Evolutionary conservation across 805 yeast species (phyloP), one percentile per base, ranked within the genome.

Genomic region (Saturnispora hagleri): DNA sequence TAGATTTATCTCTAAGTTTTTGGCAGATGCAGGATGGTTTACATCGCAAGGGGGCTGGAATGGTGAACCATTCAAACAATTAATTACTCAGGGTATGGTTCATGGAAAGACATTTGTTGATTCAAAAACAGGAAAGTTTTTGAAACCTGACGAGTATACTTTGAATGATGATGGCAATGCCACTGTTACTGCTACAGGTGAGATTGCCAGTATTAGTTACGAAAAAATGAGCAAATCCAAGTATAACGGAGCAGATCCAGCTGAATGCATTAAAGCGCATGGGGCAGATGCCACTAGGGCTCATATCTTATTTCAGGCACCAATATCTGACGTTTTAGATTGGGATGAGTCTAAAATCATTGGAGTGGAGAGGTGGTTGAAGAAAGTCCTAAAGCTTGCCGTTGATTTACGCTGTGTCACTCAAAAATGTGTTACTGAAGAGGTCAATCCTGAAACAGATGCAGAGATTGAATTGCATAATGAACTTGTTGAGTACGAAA

Each of bases 201-300:
- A 64, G 35, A 54, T 61, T 0, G 88, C 96, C 0, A 51, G 54
- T 0, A 64, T 86, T 1, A 70, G 87, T 0, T 89, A 66, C 62
- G 98, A 93, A 62, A 93, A 93, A 63, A 93, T 93, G 99, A 90
- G 97, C 2, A 93, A 93, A 67, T 90, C 97, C 0, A 93, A 93
- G 62, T 83, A 81, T 62, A 93, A 93, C 62, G 99, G 99, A 15
- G 95, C 87, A 2, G 96, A 91, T 62, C 98, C 98, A 1, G 78
- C 73, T 1, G 78, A 76, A 53, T 86, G 91, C 58, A 89, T 93
- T 27, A 62, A 61, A 10, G 73, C 70, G 36, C 87, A 88, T 65
- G 98, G 99, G 3, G 89, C 97, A 1, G 99, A 93, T 71, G 89
- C 96, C 1, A 86, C 91, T 0, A 77, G 98, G 55, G 98, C 98